These are phyloP conservation scores for Cystobasidium ongulense DNA, from an alignment of 768 basidiomycete species.

Conservation along the genomic window DNA sequence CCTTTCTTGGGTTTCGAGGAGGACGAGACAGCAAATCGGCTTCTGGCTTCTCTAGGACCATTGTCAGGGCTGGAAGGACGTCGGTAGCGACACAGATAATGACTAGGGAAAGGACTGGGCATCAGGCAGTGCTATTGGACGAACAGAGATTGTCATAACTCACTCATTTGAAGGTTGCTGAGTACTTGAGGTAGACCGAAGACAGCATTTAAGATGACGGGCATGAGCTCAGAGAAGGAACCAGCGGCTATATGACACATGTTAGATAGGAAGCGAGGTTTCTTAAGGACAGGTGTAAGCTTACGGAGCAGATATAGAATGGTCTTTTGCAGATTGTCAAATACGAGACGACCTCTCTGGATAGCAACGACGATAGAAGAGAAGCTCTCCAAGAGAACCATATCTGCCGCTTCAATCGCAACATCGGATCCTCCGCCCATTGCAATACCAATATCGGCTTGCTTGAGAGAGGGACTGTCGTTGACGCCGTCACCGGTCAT, in stretches of 20 bases:
- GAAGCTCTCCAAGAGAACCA: slow-evolving; percentile 62
- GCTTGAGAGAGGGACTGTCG: slow-evolving; percentile 28
- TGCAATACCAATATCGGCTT: slow-evolving; percentile 38
- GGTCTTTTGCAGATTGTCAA: slow-evolving; percentile 54
- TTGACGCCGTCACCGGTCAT: slow-evolving; percentile 44
- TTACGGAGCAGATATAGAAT: slow-evolving; percentile 16
- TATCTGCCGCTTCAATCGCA: slow-evolving; percentile 24
- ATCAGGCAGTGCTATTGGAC: neutral
- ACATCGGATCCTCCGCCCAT: slow-evolving; percentile 27
- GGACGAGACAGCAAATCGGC: slow-evolving; percentile 54
- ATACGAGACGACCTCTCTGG: slow-evolving; percentile 51
- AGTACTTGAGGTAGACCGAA: slow-evolving; percentile 57
- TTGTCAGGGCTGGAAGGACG: slow-evolving; percentile 53
- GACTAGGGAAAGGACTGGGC: neutral
- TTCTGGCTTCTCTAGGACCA: slow-evolving; percentile 59
- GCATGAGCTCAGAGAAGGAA: slow-evolving; percentile 59
- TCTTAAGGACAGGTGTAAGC: neutral
- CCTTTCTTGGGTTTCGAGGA: slow-evolving; percentile 55
- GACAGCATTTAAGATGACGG: slow-evolving; percentile 54
- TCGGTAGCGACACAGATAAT: slow-evolving; percentile 56
- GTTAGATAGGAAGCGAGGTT: neutral
- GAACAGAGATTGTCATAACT: neutral
- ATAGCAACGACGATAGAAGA: slow-evolving; percentile 69
- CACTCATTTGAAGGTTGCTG: slow-evolving; percentile 51
- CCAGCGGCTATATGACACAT: slow-evolving; percentile 47